Evolutionary conservation across 306 rosid genomes (phyloP), one percentile per base, ranked within the genome.

Genomic region (Prunus mira): DNA sequence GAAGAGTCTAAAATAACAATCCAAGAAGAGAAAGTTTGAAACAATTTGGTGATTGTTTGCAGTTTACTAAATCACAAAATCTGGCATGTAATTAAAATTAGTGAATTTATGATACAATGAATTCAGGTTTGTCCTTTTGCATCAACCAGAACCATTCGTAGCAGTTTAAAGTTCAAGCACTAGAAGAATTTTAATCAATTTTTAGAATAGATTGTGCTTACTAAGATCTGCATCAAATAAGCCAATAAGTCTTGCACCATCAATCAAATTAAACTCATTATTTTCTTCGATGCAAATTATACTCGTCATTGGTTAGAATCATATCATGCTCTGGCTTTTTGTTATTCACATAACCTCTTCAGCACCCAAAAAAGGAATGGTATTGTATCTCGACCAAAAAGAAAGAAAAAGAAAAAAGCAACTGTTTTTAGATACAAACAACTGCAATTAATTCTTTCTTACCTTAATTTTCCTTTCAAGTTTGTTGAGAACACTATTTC

Each of bases 401-500:
- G 9, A 38, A 38, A 38, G 43, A 38, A 38, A 13, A 65, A 50
- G 20, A 58, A 19, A 22, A 64, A 47, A 61, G 49, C 38, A 54
- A 79, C 45, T 24, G 50, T 67, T 64, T 46, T 20, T 10, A 72
- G 38, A 82, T 69, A 30, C 77, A 54, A 50, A 30, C 79, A 52
- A 50, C 20, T 64, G 54, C 76, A n/a, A 38, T 38, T 27, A 38
- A 24, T 22, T 50, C 61, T 65, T 65, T 30, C 79, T 69, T 87
- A 95, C 99, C 97, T 89, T 82, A 75, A 95, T 78, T 88, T 84
- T 95, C 89, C 84, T 90, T 73, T 95, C 97, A 60, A 95, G 91
- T 84, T 89, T 95, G 93, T 95, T 95, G 78, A 86, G 82, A 32
- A 91, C 97, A 72, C 89, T 73, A 86, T 90, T 95, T 87, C 90